A percentile compares a stretch with the other conserved stretches of the same genome.
phyloP scores from a whole-genome alignment of 495 filamentous ascomycete species.

The Bryoglossum gracile region DNA sequence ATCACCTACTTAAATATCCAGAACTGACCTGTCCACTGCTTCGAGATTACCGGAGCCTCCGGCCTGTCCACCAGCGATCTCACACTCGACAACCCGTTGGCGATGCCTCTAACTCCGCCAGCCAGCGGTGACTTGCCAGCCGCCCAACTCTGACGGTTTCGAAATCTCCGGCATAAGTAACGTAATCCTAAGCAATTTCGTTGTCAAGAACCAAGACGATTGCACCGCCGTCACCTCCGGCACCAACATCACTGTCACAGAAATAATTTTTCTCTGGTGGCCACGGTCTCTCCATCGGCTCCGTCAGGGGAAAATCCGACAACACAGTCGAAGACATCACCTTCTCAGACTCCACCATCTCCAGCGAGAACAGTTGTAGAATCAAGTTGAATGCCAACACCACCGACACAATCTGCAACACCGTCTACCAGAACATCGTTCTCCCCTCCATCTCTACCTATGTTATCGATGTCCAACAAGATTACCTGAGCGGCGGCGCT shows the following conservation, averaged over 20 bases:
- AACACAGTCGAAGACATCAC: conserved; percentile 52
- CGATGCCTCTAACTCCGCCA: conserved; percentile 36
- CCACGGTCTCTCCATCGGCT: conserved; percentile 63
- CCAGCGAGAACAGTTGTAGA: conserved; percentile 46
- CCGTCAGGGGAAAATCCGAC: conserved; percentile 53
- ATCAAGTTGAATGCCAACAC: conserved; percentile 55
- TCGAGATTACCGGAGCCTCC: conserved; percentile 46
- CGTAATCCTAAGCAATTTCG: conserved; percentile 46
- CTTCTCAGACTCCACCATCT: conserved; percentile 43
- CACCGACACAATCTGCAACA: conserved; percentile 47
- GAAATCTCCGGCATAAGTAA: conserved; percentile 42
- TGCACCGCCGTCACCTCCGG: conserved; percentile 56
- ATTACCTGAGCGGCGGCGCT: conserved; percentile 40
- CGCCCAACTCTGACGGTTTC: conserved; percentile 62
- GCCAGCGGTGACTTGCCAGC: conserved; percentile 28
- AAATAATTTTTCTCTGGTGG: conserved; percentile 45
- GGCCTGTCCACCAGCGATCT: conserved; percentile 43
- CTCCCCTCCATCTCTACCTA: conserved; percentile 51
- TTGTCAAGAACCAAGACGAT: conserved; percentile 57
- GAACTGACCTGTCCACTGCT: conserved; percentile 56
- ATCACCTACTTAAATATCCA: conserved; percentile 36
- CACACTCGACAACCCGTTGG: conserved; percentile 56
- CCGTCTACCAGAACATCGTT: conserved; percentile 52
- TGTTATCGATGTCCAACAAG: conserved; percentile 48
- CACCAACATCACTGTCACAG: conserved; percentile 48